Conservation (phyloP, 768 basidiomycete genomes). For the Vararia minispora region DNA sequence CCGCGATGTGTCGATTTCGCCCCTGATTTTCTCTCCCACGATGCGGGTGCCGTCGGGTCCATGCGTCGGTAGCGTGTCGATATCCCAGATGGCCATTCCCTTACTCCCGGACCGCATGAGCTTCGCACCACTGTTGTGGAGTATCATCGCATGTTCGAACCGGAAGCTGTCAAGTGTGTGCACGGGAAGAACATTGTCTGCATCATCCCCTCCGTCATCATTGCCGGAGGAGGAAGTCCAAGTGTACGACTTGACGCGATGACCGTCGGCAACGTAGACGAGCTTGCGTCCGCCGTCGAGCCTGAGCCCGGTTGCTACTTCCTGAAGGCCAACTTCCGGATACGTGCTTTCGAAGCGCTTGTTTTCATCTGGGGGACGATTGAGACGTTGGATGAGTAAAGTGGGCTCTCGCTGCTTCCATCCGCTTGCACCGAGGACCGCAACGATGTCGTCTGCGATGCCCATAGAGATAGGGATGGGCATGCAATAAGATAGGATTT, state of each 20-base stretch:
- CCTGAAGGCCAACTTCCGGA: neutral
- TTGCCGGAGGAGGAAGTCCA: too few species aligned
- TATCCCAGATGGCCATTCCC: constrained; percentile 24
- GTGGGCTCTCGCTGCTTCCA: neutral
- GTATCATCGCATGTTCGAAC: constrained; percentile 21
- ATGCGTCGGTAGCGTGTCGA: constrained; percentile 24
- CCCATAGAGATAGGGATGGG: neutral
- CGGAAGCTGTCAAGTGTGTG: constrained; percentile 22
- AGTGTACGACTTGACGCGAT: constrained; percentile 27
- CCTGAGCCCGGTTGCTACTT: constrained; percentile 1
- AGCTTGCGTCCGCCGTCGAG: constrained; percentile 26
- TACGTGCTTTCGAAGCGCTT: neutral
- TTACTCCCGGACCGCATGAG: constrained; percentile 26
- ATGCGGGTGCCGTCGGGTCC: constrained; percentile 15
- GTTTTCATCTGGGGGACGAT: neutral
- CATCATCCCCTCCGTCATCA: neutral
- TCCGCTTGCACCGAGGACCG: neutral
- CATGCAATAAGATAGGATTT: neutral
- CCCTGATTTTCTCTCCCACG: constrained; percentile 11
- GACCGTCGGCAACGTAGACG: constrained; percentile 25
- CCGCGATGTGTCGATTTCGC: constrained; percentile 12
- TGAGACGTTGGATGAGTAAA: neutral
- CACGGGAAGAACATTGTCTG: constrained; percentile 10
- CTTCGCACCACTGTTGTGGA: constrained; percentile 17
- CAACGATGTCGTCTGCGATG: neutral